Evolutionary conservation across 1,284 basidiomycete genomes (phyloP), one percentile per base, ranked within the genome.

Genomic region (Ganoderma multipileum): DNA sequence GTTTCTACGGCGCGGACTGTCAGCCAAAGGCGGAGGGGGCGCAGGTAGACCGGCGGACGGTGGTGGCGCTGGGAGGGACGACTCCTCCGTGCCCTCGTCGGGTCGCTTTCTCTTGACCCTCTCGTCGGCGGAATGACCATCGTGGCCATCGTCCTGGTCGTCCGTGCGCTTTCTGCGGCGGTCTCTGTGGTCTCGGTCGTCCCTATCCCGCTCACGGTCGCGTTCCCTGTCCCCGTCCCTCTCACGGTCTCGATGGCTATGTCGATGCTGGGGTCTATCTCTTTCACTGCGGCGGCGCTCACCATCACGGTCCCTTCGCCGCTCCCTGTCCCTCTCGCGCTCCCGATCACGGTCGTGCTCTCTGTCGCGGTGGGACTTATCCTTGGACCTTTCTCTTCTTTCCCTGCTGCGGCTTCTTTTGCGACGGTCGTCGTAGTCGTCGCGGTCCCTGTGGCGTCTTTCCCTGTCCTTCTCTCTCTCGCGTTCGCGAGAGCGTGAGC

Each of bases 141-240:
- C 85, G 8, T 75, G 76, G 16, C 76, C 75, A 50, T 86, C 86
- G 44, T 87, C 87, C 8, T 81, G 80, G 6, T 86, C 86, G 65
- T 93, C 87, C 61, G 85, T 84, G 64, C 90, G 83, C 78, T 90
- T 90, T 68, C 90, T 84, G 47, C 89, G 83, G 54, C 84, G 81
- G 42, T 89, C 87, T 60, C 82, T 79, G 64, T 84, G 80, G 70
- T 90, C 88, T 65, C 82, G 83, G 61, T 87, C 83, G 66, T 86
- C 83, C 66, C 85, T 82, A 65, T 90, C 88, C 52, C 68, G 58
- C 58, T 60, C 58, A 60, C 58, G 65, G 38, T 69, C 68, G 67
- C 84, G 78, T 47, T 84, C 84, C 62, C 83, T 80, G 72, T 85
- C 80, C 67, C 77, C 75, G 50, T 81, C 79, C 61, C 77, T 76